Evolutionary conservation across 805 yeast genomes (phyloP).

Genomic region (Candida awuae): DNA sequence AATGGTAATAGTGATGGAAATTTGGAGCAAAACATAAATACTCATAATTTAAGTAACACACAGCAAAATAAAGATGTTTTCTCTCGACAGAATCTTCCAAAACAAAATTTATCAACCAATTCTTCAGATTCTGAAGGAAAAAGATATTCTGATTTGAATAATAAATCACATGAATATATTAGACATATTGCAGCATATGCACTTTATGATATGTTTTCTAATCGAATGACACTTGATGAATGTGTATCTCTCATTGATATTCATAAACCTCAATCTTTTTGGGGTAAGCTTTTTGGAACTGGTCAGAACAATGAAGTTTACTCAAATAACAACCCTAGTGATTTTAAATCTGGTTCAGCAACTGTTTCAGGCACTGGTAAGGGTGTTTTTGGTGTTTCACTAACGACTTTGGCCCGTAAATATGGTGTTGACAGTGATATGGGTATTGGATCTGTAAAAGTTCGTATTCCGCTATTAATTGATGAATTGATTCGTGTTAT

Average conservation of each 20-base stretch:
- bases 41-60: neutral
- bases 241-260: constrained; percentile 36
- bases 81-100: neutral
- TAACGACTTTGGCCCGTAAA: constrained; percentile 56
- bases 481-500: constrained; percentile 82
- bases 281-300: constrained; percentile 40
- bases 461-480: constrained; percentile 75
- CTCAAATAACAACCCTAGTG: constrained; percentile 7
- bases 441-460: constrained; percentile 74
- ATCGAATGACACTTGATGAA: constrained; percentile 30
- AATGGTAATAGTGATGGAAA: neutral
- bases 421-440: constrained; percentile 77
- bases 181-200: constrained; percentile 54
- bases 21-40: neutral
- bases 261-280: constrained; percentile 38
- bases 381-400: constrained; percentile 71
- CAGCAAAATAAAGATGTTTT: neutral
- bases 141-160: constrained; percentile 55
- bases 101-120: neutral
- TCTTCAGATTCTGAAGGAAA: neutral
- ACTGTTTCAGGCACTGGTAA: constrained; percentile 13
- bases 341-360: constrained; percentile 16
- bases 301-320: constrained; percentile 4
- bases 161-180: constrained; percentile 49
- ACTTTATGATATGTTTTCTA: constrained; percentile 29